phyloP scores from a whole-genome alignment of 2,329 filamentous ascomycete species.

The Sclerotinia borealis region DNA sequence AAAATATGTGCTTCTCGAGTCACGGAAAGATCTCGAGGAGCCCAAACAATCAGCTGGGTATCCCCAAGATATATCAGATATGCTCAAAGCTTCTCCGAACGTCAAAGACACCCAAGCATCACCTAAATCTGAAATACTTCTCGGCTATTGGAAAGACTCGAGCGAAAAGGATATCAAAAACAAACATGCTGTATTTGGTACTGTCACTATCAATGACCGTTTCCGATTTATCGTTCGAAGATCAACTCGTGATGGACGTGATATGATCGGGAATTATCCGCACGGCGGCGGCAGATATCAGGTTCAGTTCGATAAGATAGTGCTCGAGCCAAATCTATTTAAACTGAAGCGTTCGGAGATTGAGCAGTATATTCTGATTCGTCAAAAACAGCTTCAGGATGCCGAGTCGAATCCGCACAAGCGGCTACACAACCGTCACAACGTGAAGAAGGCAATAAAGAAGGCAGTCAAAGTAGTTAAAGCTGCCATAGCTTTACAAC shows the following conservation, averaged over 20 bases:
- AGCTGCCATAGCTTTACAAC: background rate
- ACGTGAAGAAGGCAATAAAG: slow-evolving; percentile 23
- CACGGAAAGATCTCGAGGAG: slow-evolving; percentile 30
- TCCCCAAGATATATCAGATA: slow-evolving; percentile 19
- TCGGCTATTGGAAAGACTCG: slow-evolving; percentile 55
- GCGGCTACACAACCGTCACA: slow-evolving; percentile 43
- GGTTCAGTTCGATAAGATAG: slow-evolving; percentile 57
- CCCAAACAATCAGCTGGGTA: slow-evolving; percentile 21
- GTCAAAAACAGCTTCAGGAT: slow-evolving; percentile 51
- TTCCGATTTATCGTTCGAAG: slow-evolving; percentile 57
- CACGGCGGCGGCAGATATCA: slow-evolving; percentile 53
- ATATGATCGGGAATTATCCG: slow-evolving; percentile 54
- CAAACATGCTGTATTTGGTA: slow-evolving; percentile 58
- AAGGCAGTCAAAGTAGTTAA: slow-evolving; percentile 26
- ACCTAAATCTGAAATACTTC: slow-evolving; percentile 31
- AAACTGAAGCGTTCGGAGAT: slow-evolving; percentile 48
- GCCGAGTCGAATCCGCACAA: slow-evolving; percentile 46
- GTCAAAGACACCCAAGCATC: background rate
- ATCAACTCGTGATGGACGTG: slow-evolving; percentile 54
- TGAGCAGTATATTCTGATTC: slow-evolving; percentile 58
- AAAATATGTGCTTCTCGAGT: slow-evolving; percentile 53
- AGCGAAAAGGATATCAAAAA: slow-evolving; percentile 41
- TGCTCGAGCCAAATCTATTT: slow-evolving; percentile 51
- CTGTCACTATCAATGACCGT: slow-evolving; percentile 57
- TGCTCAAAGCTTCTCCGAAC: slow-evolving; percentile 17